A percentile compares a stretch with the other conserved stretches of the same genome.
These are phyloP conservation scores for Saccharomyces kudriavzevii DNA, from an alignment of 805 yeast genomes.

Conservation along the genomic window DNA sequence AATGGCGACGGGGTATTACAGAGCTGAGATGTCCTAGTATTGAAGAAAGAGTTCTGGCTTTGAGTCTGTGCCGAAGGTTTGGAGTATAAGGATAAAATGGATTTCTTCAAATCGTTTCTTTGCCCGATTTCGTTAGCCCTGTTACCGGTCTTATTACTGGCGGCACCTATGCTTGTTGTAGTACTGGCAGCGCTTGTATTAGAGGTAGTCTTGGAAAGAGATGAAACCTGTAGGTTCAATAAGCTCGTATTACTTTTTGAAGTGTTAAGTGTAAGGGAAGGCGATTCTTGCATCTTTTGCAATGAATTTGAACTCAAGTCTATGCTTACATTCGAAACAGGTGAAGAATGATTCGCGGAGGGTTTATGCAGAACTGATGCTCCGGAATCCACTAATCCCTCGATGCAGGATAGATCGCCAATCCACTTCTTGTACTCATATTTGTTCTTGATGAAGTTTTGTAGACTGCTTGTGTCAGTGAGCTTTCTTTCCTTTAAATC, in stretches of 20 bases:
- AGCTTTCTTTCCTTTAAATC: neutral
- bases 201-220: constrained; percentile 5
- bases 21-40: constrained; percentile 9
- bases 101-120: constrained; percentile 84
- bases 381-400: neutral
- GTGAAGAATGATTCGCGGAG: neutral
- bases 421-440: constrained; percentile 90
- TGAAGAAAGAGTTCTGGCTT: constrained; percentile 4
- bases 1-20: neutral
- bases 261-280: neutral
- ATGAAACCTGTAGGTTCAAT: constrained; percentile 7
- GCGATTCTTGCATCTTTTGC: neutral
- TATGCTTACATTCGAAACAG: neutral
- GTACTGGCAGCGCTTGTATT: constrained; percentile 2
- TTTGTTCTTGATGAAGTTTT: constrained; percentile 83
- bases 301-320: neutral
- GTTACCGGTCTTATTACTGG: constrained; percentile 7
- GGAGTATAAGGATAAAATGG: constrained; percentile 81
- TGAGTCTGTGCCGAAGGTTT: constrained; percentile 33
- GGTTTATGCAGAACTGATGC: constrained; percentile 1
- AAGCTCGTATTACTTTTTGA: constrained; percentile 3
- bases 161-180: constrained; percentile 4
- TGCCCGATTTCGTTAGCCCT: constrained; percentile 18
- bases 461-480: constrained; percentile 66
- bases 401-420: constrained; percentile 12